A percentile compares a stretch with the other conserved stretches of the same genome.
phyloP scores from a whole-genome alignment of 2,329 filamentous ascomycete species.

The Cordyceps cateniannulata region DNA sequence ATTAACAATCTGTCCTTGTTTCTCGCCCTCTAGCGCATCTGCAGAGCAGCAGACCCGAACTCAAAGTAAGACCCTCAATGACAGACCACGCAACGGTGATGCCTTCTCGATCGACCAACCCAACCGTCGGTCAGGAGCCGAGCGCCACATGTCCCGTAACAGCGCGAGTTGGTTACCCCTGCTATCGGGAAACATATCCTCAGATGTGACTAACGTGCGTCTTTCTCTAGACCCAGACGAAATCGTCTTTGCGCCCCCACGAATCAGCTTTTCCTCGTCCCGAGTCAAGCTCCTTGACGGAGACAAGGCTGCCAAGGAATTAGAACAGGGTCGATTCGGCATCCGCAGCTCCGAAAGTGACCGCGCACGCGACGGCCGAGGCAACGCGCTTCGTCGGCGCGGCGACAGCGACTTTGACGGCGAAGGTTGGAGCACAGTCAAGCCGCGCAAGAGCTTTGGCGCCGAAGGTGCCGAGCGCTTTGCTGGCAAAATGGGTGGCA shows the following conservation, averaged over 20 bases:
- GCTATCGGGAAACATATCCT: neutral
- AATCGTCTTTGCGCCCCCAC: conserved; percentile 78
- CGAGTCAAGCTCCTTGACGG: conserved; percentile 51
- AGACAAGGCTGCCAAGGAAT: conserved; percentile 47
- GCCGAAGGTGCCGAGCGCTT: conserved; percentile 67
- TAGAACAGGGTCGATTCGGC: conserved; percentile 53
- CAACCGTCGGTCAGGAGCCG: conserved; percentile 44
- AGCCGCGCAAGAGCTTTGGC: conserved; percentile 67
- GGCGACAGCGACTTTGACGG: conserved; percentile 53
- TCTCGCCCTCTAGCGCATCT: conserved; percentile 30
- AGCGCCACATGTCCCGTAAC: conserved; percentile 51
- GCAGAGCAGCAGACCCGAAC: conserved; percentile 40
- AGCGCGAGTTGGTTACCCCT: conserved; percentile 43
- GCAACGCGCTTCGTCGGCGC: conserved; percentile 44
- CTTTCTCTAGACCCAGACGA: conserved; percentile 60
- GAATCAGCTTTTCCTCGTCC: conserved; percentile 73
- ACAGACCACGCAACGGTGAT: conserved; percentile 39
- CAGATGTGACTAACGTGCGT: neutral
- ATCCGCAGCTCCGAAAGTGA: conserved; percentile 48
- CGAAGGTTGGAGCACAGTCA: conserved; percentile 70
- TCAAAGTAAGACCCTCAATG: conserved; percentile 36
- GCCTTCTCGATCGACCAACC: conserved; percentile 40
- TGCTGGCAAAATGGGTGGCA: conserved; percentile 56
- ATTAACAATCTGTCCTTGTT: conserved; percentile 9
- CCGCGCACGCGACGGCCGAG: conserved; percentile 41